A percentile compares a stretch with the other conserved stretches of the same genome.
Evolutionary conservation across 2,329 filamentous ascomycete species (phyloP).

Genomic region (Clarireedia sp.): DNA sequence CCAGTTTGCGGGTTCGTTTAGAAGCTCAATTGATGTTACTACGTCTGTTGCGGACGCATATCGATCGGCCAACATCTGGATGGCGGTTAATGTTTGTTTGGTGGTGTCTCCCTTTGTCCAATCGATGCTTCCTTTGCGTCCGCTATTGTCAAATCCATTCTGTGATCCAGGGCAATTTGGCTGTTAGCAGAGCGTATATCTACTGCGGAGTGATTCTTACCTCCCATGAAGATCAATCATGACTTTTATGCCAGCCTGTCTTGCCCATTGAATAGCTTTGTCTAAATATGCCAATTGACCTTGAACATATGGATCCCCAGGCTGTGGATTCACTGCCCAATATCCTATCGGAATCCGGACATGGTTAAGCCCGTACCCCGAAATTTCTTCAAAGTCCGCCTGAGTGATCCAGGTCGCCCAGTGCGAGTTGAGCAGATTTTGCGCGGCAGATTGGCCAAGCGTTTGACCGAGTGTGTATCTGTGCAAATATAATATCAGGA

Average conservation of each 20-base stretch:
- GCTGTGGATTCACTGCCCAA: slow-evolving; percentile 48
- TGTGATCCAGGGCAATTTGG: slow-evolving; percentile 44
- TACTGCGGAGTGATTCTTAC: slow-evolving; percentile 31
- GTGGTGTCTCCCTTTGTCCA: slow-evolving; percentile 40
- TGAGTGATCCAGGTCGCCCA: slow-evolving; percentile 49
- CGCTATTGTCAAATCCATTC: slow-evolving; percentile 57
- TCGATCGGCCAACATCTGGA: slow-evolving; percentile 33
- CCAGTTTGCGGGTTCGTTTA: slow-evolving; percentile 34
- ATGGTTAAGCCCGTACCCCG: slow-evolving; percentile 46
- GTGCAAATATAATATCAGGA: neutral
- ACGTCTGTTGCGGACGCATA: slow-evolving; percentile 35
- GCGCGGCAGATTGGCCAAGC: slow-evolving; percentile 39
- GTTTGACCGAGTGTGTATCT: slow-evolving; percentile 32
- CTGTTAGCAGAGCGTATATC: slow-evolving; percentile 15
- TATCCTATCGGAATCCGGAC: slow-evolving; percentile 60
- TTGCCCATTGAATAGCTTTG: slow-evolving; percentile 50
- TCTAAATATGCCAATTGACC: slow-evolving; percentile 53
- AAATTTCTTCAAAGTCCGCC: slow-evolving; percentile 36
- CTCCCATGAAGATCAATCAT: slow-evolving; percentile 63
- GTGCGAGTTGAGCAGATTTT: slow-evolving; percentile 41
- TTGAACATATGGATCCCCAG: slow-evolving; percentile 53
- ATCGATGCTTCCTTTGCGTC: slow-evolving; percentile 38
- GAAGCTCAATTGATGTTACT: slow-evolving; percentile 36
- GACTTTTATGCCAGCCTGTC: slow-evolving; percentile 49
- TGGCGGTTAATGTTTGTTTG: slow-evolving; percentile 30